A percentile compares a stretch with the other conserved stretches of the same genome.
These are phyloP conservation scores for Petasospora fabianii DNA, from an alignment of 1,139 yeast genomes.

Conservation along the genomic window DNA sequence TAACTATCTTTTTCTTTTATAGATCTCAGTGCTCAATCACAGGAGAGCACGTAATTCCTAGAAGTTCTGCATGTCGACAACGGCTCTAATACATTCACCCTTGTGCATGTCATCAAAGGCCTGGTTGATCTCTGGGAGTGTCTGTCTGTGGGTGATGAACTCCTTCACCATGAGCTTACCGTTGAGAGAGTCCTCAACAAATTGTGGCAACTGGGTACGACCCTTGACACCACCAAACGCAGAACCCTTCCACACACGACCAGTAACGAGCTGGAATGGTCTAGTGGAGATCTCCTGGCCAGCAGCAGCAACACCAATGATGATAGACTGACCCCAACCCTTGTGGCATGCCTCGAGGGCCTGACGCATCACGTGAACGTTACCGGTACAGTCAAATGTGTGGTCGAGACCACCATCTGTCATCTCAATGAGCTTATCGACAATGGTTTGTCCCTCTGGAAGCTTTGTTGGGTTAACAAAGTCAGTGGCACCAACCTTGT, in stretches of 20 bases:
- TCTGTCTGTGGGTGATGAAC: conserved; percentile 87
- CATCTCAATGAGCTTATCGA: conserved; percentile 77
- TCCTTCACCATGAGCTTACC: conserved; percentile 92
- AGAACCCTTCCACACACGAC: conserved; percentile 97
- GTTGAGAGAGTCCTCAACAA: conserved; percentile 78
- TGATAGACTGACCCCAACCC: conserved; percentile 96
- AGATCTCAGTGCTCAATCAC: too few species aligned
- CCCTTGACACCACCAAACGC: conserved; percentile 99
- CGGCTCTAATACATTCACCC: conserved; percentile 94
- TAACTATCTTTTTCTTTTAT: too few species aligned
- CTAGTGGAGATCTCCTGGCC: conserved; percentile 95
- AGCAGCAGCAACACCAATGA: conserved; percentile 98
- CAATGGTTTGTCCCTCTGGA: conserved; percentile 72
- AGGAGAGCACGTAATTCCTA: conserved; percentile 2
- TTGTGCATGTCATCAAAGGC: conserved; percentile 95
- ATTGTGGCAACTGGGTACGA: conserved; percentile 88
- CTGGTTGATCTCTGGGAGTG: conserved; percentile 70
- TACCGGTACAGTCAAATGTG: conserved; percentile 98
- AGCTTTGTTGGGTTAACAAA: conserved; percentile 80
- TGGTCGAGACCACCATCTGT: conserved; percentile 96
- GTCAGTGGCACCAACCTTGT: conserved; percentile 91
- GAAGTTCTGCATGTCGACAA: conserved; percentile 43
- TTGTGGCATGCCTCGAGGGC: conserved; percentile 97
- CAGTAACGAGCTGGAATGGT: conserved; percentile 98
- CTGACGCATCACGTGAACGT: conserved; percentile 87